These are phyloP conservation scores for Fulvia fulva DNA, from an alignment of 2,329 filamentous ascomycete species.

Conservation along the genomic window DNA sequence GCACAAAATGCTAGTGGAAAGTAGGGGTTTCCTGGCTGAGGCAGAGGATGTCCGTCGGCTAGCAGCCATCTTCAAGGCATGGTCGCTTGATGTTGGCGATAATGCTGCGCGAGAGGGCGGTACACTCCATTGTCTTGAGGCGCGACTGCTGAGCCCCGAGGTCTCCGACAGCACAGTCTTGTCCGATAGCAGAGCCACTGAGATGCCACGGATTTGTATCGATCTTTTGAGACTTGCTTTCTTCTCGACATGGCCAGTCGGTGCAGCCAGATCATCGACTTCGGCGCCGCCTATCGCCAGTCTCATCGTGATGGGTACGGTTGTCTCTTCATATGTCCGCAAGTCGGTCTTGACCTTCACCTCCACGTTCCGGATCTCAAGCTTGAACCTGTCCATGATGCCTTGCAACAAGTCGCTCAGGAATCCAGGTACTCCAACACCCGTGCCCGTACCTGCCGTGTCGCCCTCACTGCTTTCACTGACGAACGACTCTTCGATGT, in stretches of 20 bases:
- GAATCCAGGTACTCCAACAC: constrained; percentile 65
- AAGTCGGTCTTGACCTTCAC: constrained; percentile 61
- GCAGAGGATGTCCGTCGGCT: neutral
- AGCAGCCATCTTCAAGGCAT: neutral
- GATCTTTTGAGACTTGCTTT: neutral
- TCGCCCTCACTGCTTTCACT: constrained; percentile 55
- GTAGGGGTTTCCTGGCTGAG: neutral
- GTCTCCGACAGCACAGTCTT: constrained; percentile 20
- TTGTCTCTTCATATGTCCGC: constrained; percentile 28
- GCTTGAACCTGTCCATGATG: constrained; percentile 65
- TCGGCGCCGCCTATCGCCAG: constrained; percentile 62
- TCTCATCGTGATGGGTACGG: constrained; percentile 55
- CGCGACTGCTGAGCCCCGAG: constrained; percentile 4
- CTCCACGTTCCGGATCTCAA: constrained; percentile 62
- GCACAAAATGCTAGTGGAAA: neutral
- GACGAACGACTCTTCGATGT: constrained; percentile 58
- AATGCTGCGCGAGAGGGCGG: neutral
- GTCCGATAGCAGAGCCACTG: constrained; percentile 27
- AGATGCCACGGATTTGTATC: constrained; percentile 25
- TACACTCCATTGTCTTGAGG: neutral
- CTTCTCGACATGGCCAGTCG: neutral
- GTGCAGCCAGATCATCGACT: constrained; percentile 56
- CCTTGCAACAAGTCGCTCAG: constrained; percentile 70
- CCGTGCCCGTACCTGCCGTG: constrained; percentile 64
- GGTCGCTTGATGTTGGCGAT: neutral